Evolutionary conservation across 305 asterid species (phyloP), one percentile per base, ranked within the genome.

Genomic region (Fraxinus velutina): DNA sequence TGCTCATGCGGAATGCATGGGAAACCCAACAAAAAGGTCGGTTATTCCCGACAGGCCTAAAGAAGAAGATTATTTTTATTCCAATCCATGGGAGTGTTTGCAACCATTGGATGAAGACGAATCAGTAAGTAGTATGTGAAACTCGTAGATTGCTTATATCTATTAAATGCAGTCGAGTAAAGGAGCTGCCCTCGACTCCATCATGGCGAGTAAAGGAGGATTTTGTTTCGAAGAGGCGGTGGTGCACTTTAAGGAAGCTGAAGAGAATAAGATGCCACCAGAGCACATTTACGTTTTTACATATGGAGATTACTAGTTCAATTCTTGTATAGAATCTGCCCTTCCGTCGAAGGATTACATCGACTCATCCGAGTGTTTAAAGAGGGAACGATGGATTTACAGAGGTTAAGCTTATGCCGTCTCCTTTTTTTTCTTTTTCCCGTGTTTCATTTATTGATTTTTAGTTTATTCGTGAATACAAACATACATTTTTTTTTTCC

Each of bases 41-140:
- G 92, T 88, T 77, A 88, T 93, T 79, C 91, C 90, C 0, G 94
- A 93, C 71, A 85, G 91, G 86, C 97, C 97, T 1, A 93, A 93
- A 90, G 97, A 93, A 85, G 97, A 93, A 83, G 97, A 92, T 82
- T 93, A 93, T 75, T 93, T 93, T 80, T 93, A 93, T 4, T 88
- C 97, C 86, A 93, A 93, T 78, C 97, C 97, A 0, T 36, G 87
- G 79, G 97, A 93, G 78, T 93, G 97, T 84, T 86, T 93, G 83
- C 87, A 87, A 64, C 84, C 85, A 21, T 68, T 83, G 77, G 85
- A 90, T 7, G 89, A 86, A 62, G 88, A 86, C 2, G 87, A 90
- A 73, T 81, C 85, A 22, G 79, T 72, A 81, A 1, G 80, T 80
- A 89, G 86, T 44, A 76, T 81, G 62, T 87, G 86, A 90, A 78